Evolutionary conservation across 106 monocot genomes (phyloP).

Genomic region (Acorus calamus): DNA sequence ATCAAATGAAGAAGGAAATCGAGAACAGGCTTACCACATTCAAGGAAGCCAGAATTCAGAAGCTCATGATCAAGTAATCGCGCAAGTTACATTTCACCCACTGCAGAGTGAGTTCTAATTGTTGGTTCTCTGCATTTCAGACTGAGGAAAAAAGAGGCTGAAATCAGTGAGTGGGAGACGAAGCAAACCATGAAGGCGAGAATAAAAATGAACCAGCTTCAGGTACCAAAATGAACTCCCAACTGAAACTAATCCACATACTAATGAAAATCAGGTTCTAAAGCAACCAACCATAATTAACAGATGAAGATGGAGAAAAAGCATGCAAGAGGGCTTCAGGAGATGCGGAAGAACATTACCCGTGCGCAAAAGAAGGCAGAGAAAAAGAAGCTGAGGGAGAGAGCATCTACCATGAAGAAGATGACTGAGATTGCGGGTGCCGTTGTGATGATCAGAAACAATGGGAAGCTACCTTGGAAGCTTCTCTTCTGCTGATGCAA

Average conservation of each 20-base stretch:
- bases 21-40: slow-evolving; percentile 20
- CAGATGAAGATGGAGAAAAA: slow-evolving; percentile 36
- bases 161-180: slow-evolving; percentile 34
- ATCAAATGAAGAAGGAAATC: not conserved
- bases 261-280: no score
- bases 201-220: slow-evolving; percentile 28
- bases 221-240: slow-evolving; percentile 10
- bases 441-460: slow-evolving; percentile 17
- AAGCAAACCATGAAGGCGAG: slow-evolving; percentile 31
- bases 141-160: slow-evolving; percentile 28
- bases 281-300: not conserved
- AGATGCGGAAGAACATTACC: slow-evolving; percentile 34
- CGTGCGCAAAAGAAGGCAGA: slow-evolving; percentile 25
- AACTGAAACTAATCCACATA: no score
- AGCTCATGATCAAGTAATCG: slow-evolving; percentile 25
- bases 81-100: not conserved
- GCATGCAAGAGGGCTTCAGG: slow-evolving; percentile 16
- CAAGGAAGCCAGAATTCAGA: slow-evolving; percentile 24
- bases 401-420: slow-evolving; percentile 17
- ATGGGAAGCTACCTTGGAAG: slow-evolving; percentile 35
- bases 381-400: slow-evolving; percentile 32
- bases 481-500: slow-evolving; percentile 19
- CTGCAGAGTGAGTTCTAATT: not conserved
- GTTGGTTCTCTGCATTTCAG: slow-evolving; percentile 5
- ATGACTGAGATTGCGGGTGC: slow-evolving; percentile 11